Evolutionary conservation across 768 basidiomycete genomes (phyloP).

Genomic region (Phaffia tasmanica): DNA sequence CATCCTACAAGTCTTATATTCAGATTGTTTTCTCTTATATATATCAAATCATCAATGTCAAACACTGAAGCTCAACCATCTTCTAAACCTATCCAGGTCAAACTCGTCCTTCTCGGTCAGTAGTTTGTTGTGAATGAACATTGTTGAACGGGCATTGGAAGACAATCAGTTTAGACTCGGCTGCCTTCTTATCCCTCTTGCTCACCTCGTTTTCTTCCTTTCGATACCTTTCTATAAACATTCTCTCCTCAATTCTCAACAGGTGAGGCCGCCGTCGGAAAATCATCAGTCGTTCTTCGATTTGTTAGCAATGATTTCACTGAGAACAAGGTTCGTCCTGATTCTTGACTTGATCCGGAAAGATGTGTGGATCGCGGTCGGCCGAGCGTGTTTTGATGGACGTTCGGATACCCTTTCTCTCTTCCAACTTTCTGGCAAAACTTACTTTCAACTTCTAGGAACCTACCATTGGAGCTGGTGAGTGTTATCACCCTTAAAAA

Average conservation of each 20-base stretch:
- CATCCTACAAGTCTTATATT: neutral
- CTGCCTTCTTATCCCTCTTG: conserved; percentile 4
- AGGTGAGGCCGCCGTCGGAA: conserved; percentile 98
- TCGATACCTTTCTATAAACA: neutral
- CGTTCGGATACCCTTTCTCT: neutral
- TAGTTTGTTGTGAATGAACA: conserved; percentile 7
- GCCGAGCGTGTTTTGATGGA: neutral
- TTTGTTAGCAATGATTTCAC: conserved; percentile 99
- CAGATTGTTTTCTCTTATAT: neutral
- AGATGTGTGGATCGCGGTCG: neutral
- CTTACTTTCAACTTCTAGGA: conserved; percentile 40
- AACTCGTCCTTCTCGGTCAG: conserved; percentile 88
- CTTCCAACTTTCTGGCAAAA: neutral
- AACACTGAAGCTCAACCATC: conserved; percentile 9
- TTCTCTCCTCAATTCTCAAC: conserved; percentile 6
- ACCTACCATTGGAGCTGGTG: conserved; percentile 85
- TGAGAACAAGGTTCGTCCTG: conserved; percentile 58
- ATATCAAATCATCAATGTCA: conserved; percentile 3
- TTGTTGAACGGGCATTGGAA: neutral
- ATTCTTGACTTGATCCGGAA: neutral
- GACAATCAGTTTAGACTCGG: neutral
- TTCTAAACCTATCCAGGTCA: conserved; percentile 83
- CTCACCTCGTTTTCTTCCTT: conserved; percentile 10
- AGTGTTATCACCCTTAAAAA: conserved; percentile 1
- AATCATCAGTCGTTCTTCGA: conserved; percentile 94